Evolutionary conservation across 1,284 basidiomycete species (phyloP).

Genomic region (Stygiomarasmius scandens): DNA sequence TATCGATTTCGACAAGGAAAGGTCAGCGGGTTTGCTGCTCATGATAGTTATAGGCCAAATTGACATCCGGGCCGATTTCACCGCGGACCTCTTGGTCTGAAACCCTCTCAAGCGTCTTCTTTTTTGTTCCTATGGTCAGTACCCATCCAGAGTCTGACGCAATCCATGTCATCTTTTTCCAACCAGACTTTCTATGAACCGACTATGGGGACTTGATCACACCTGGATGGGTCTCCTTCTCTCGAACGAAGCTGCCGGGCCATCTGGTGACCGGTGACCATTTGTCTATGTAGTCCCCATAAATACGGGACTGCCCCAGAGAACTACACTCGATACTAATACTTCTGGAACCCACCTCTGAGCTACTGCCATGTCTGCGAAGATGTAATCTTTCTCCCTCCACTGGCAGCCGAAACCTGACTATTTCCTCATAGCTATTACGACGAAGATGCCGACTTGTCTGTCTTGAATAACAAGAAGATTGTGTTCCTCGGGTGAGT

Average conservation of each 20-base stretch:
- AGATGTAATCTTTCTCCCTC: conserved; percentile 4
- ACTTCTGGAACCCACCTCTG: too few species aligned
- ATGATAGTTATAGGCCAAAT: neutral
- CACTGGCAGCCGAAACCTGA: neutral
- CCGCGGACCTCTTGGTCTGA: too few species aligned
- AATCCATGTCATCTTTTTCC: too few species aligned
- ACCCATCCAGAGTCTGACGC: too few species aligned
- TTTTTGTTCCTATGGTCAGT: too few species aligned
- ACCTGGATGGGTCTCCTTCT: neutral
- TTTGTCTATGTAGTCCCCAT: neutral
- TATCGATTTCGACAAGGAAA: neutral
- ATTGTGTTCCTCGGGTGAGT: conserved; percentile 64
- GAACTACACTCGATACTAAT: neutral
- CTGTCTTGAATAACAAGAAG: conserved; percentile 48
- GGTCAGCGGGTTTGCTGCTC: neutral
- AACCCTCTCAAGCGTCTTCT: too few species aligned
- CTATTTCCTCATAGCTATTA: conserved; percentile 47
- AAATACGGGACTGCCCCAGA: neutral
- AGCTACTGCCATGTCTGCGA: conserved; percentile 7
- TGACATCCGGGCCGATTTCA: neutral
- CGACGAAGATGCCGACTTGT: conserved; percentile 60
- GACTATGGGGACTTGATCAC: too few species aligned
- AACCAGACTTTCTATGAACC: neutral
- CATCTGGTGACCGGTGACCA: neutral
- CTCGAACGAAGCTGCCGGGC: neutral